Base-by-base conservation (phyloP, 306 rosid species). In the Lathyrus aphaca region DNA sequence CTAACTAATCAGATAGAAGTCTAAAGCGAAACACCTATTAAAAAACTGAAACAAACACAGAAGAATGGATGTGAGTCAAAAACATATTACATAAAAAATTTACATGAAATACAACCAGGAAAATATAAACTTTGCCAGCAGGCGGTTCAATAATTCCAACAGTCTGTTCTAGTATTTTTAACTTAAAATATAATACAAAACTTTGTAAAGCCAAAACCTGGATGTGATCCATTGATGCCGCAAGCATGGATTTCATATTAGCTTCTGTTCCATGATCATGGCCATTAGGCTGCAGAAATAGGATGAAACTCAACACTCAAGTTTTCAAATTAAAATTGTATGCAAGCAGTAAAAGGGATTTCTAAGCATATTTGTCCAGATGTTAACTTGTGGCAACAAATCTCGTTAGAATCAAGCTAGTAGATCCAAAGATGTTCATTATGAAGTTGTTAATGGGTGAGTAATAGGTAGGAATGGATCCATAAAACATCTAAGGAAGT, bases 181-280 rank as follows among this genome's bases (percentile, higher is more conserved):
- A 66, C 50, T 58, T 46, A 17, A 64, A 73, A 80, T 44, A 61
- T 25, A 50, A 44, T 5, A 68, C n/a, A 38, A 40, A 39, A 69
- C 17, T 66, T 63, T 54, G 64, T 25, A 18, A 21, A 71, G 40
- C 54, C 64, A 73, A 62, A 76, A 90, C 98, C 98, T 90, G 92
- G 76, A 94, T 94, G 66, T 94, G 92, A 84, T 94, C 98, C 86
- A 66, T 87, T 64, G 95, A 89, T 51, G 66, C 76, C 65, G 86
- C 84, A 76, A 94, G 90, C 96, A 85, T 90, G 71, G 37, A 71
- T 65, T 82, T 82, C 19, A 15, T 83, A 77, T 76, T 83, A 64
- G 69, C 71, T 74, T 86, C 83, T 51, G 97, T 76, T 42, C 91
- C 98, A 65, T 90, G 90, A 69, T 94, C 88, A 66, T 90, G 86